Base-by-base conservation (phyloP, 192 early-diverging fungal species). In the Backusella australiensis region DNA sequence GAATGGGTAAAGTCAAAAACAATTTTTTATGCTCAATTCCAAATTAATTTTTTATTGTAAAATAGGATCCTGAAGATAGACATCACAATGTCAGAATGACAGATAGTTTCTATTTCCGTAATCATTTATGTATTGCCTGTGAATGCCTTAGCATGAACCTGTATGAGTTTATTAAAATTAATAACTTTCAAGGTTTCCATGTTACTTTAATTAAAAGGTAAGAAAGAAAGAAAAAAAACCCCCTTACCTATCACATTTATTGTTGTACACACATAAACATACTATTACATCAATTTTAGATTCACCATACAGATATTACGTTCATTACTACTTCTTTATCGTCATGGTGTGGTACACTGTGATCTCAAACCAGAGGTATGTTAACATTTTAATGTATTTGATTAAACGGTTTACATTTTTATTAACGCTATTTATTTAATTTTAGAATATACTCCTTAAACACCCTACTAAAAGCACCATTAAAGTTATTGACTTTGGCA, bases 401-500 rank as follows among this genome's bases (percentile, higher is more conserved):
- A 68, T 38, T 38, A 68, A 68, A 36, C 34, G n/a, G 9, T 68
- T 49, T 49, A 49, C 36, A 69, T 19, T 69, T 29, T 41, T 14
- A 71, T 71, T 15, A 44, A 38, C 14, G 1, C 71, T 85, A 59
- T 88, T 70, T 85, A 59, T 89, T 80, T 78, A 21, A 41, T 52
- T 67, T 35, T 73, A 88, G 89, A 98, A 98, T 81, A 90, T 98
- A 17, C 74, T 98, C 69, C 81, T 98, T 21, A 90, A 89, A 67
- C 90, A 92, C 69, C 89, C 92, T 34, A 82, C 87, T 67, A 87
- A 87, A 34, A 91, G 90, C 63, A 87, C 85, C 34, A 95, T 99
- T 83, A 99, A 99, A 87, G 96, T 99, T 19, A 99, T 99, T 85
- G 98, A 99, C 82, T 96, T 99, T 78, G 98, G 98, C 39, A 95